Base-by-base conservation (phyloP, 805 yeast species). In the Sugiyamaella marilandica region DNA sequence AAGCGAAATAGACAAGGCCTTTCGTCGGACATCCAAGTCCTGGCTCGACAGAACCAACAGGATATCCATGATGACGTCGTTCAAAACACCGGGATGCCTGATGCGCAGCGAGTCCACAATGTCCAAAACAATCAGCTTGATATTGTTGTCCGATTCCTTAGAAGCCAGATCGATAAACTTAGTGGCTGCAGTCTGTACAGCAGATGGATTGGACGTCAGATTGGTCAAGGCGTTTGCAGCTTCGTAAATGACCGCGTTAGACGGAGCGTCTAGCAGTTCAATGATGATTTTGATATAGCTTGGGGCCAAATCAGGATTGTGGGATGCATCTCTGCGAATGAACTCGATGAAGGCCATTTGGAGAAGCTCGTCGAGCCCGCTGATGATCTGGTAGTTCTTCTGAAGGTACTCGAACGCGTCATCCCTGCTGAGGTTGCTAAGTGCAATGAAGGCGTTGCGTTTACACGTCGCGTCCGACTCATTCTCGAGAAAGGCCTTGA, bases 381-480 rank as follows among this genome's bases (percentile, higher is more conserved):
- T 81, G 57, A 91, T 74, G 26, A 76, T 67, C 18, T 77, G 66
- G 57, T 84, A 73, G 65, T 84, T 82, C 41, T 84, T 83, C 70
- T 87, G 94, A 57, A 94, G 78, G 70, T 82, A 94, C 57, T 80
- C 81, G 63, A 89, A 80, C 21, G 98, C 95, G 37, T 85, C 82
- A 52, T 85, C 94, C 65, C 97, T 81, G 68, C 87, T 85, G 65
- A 95, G 75, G 60, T 82, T 84, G 39, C 95, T 80, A 56, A 94
- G 75, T 57, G 94, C 88, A 50, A 90, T 83, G 68, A 94, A 95
- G 1, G 97, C 98, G 69, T 94, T 94, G 70, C 99, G 82, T 68
- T 87, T 87, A 74, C 98, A 92, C 16, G 95, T 88, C 33, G 96
- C 84, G 68, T 94, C 99, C 55, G 86, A 81, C 72, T 94, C 99